These are phyloP conservation scores for Phytopythium cucurbitacearum DNA, from an alignment of 352 stramenopile genomes.

Conservation along the genomic window DNA sequence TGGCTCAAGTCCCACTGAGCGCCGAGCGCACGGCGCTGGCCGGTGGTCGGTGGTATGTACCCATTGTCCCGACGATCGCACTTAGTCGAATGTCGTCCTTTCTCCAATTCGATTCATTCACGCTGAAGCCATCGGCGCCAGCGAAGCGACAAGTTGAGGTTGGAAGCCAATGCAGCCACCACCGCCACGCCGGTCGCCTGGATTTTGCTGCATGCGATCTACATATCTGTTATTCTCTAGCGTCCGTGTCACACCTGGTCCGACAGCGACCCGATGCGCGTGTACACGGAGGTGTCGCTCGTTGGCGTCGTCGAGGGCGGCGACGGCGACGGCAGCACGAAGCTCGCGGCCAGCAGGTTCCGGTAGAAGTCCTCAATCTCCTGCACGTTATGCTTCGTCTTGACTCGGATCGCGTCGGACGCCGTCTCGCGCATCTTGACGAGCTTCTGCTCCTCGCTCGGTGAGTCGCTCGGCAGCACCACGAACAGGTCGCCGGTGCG, in stretches of 20 bases:
- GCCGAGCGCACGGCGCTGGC: too few relatives aligned
- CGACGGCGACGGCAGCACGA: background rate
- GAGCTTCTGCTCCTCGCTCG: conserved; percentile 6
- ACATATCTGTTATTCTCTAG: background rate
- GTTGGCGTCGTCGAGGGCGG: conserved; percentile 2
- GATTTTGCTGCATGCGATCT: background rate
- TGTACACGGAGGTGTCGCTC: conserved; percentile 5
- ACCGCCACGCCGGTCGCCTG: background rate
- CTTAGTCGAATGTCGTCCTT: too few relatives aligned
- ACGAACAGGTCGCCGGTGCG: conserved; percentile 14
- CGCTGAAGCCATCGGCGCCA: too few relatives aligned
- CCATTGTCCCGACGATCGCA: too few relatives aligned
- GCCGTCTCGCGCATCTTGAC: conserved; percentile 8
- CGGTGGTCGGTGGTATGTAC: too few relatives aligned
- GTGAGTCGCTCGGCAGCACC: conserved; percentile 15
- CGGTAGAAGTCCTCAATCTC: conserved; percentile 11
- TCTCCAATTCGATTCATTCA: too few relatives aligned
- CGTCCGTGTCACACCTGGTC: background rate
- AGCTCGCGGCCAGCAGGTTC: conserved; percentile 2
- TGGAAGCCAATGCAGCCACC: too few relatives aligned
- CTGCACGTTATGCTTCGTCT: conserved; percentile 2
- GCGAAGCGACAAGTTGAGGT: too few relatives aligned
- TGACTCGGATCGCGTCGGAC: conserved; percentile 3
- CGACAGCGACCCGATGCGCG: conserved; percentile 2
- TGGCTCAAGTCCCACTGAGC: too few relatives aligned